These are phyloP conservation scores for Arabis alpina DNA, from an alignment of 345 rosid genomes.

Conservation along the genomic window DNA sequence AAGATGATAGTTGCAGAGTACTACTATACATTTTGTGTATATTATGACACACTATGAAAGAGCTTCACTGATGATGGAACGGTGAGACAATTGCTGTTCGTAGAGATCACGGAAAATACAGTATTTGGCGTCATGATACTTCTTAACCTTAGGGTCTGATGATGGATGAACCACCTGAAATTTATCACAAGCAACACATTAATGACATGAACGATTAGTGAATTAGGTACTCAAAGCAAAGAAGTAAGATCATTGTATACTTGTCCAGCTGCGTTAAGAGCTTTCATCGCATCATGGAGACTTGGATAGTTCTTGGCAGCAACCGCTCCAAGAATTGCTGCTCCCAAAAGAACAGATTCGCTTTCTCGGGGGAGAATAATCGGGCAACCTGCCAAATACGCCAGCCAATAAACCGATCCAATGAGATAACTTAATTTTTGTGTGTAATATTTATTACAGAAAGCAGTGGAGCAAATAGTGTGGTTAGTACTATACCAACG, in stretches of 20 bases:
- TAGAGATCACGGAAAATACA: constrained; percentile 72
- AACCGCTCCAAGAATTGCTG: constrained; percentile 92
- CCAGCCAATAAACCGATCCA: neutral
- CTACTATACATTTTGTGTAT: constrained; percentile 20
- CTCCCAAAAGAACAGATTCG: constrained; percentile 88
- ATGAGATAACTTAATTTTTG: neutral
- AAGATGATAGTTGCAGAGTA: constrained; percentile 15
- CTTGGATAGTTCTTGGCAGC: constrained; percentile 72
- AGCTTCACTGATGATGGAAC: constrained; percentile 71
- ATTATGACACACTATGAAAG: constrained; percentile 43
- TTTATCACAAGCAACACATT: neutral
- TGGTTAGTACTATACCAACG: constrained; percentile 52
- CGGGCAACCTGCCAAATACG: constrained; percentile 66
- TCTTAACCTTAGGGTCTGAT: constrained; percentile 73
- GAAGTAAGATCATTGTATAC: constrained; percentile 41
- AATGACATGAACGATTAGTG: neutral
- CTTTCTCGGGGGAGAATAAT: constrained; percentile 89
- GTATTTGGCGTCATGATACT: constrained; percentile 92
- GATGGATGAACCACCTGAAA: constrained; percentile 83
- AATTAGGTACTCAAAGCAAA: neutral
- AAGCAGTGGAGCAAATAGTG: neutral
- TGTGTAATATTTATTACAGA: neutral
- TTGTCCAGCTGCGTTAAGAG: constrained; percentile 86
- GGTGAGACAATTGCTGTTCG: constrained; percentile 75
- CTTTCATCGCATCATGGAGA: constrained; percentile 85